Percentiles rank a stretch among this genome's conserved stretches.
phyloP scores from a whole-genome alignment of 2,329 filamentous ascomycete species.

The Ambrosiella beaveri region DNA sequence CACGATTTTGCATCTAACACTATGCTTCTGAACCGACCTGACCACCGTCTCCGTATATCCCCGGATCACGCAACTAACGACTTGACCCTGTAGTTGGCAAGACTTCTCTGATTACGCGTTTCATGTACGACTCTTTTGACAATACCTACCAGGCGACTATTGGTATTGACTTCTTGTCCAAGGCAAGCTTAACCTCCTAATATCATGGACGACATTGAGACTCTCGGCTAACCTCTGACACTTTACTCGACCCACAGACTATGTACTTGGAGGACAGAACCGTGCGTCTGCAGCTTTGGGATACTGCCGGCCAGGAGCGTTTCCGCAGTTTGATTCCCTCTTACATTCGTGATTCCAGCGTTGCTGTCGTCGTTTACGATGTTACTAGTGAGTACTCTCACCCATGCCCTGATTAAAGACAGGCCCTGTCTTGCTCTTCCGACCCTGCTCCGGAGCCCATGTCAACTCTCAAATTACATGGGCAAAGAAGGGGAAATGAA shows the following conservation, averaged over 20 bases:
- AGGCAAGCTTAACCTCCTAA: slow-evolving; percentile 38
- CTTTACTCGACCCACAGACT: slow-evolving; percentile 37
- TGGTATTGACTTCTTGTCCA: slow-evolving; percentile 97
- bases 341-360: slow-evolving; percentile 94
- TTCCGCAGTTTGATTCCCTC: slow-evolving; percentile 95
- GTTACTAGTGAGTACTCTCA: slow-evolving; percentile 53
- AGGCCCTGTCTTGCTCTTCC: slow-evolving; percentile 1
- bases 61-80: background rate
- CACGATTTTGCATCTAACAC: background rate
- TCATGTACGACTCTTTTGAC: slow-evolving; percentile 99
- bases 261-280: slow-evolving; percentile 99
- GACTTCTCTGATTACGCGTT: slow-evolving; percentile 93
- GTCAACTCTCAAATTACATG: background rate
- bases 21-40: background rate
- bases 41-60: slow-evolving; percentile 4
- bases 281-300: slow-evolving; percentile 93
- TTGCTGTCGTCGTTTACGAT: slow-evolving; percentile 97
- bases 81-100: slow-evolving; percentile 57
- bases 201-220: background rate
- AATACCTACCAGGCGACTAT: slow-evolving; percentile 99
- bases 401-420: background rate
- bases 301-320: slow-evolving; percentile 92
- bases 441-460: slow-evolving; percentile 3
- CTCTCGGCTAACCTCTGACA: background rate
- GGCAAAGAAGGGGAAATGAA: background rate